Evolutionary conservation across 2,329 filamentous ascomycete genomes (phyloP), one percentile per base, ranked within the genome.

Genomic region (Hypoxylon sp.): DNA sequence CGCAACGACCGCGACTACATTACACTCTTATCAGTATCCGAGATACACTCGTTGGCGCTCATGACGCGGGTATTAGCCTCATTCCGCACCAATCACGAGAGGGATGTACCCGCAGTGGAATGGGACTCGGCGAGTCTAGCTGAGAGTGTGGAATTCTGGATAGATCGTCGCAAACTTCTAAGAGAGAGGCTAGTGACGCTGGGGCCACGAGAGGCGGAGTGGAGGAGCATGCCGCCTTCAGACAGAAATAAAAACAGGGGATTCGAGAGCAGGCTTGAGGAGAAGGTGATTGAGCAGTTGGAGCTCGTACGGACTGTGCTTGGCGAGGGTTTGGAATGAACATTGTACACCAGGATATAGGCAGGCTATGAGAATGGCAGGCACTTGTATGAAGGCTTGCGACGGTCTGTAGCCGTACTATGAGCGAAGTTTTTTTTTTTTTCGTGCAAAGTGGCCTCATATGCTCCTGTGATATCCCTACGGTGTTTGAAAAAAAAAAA

Each of bases 121-220:
- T 96, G 90, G 86, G 90, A 97, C 66, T 78, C 82, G 8, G 78
- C 79, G 0, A 78, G 78, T 1, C 80, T 95, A 35, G 80, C 88
- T 59, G 92, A 96, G 67, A 91, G 94, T 63, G 83, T 95, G 4
- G 90, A 96, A 60, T 89, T 89, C 59, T 90, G 90, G 79, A 74
- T 97, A 25, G 80, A 83, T 19, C 86, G 86, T 43, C 80, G 85
- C 50, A 83, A 84, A 59, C 75, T 87, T 45, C 74, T 97, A 47
- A 80, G 87, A 42, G 86, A 90, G 58, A 79, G 89, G 19, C 81
- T 96, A 36, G 77, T 92, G 40, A 85, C 91, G 0, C 78, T 89
- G 13, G 89, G 83, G 19, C 81, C 87, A 63, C 82, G 87, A 55
- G 91, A 96, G 71, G 76, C 81, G 31, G 86, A 86, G 59, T 86